Evolutionary conservation across 305 asterid species (phyloP).

Genomic region (Solanum aculeatissimum): DNA sequence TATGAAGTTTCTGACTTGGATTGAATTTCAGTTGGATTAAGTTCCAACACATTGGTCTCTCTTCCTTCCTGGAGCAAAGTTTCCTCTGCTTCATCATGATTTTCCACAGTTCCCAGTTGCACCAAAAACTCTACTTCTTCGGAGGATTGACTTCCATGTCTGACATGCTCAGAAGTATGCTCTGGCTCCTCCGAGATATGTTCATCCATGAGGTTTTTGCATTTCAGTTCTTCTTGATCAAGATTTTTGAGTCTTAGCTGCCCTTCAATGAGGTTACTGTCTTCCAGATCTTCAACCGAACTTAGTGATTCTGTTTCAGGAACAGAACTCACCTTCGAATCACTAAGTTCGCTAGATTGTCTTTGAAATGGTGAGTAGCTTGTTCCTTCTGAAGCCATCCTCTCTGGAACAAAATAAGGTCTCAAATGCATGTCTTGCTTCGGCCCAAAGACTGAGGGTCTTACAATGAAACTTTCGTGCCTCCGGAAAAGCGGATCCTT

Average conservation of each 20-base stretch:
- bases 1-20: slow-evolving; percentile 21
- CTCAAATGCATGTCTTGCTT: slow-evolving; percentile 35
- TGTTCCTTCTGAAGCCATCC: slow-evolving; percentile 33
- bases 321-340: slow-evolving; percentile 57
- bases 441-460: slow-evolving; percentile 57
- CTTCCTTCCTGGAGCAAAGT: slow-evolving; percentile 7
- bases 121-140: slow-evolving; percentile 17
- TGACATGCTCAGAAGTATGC: slow-evolving; percentile 43
- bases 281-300: slow-evolving; percentile 49
- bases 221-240: slow-evolving; percentile 6
- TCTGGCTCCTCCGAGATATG: slow-evolving; percentile 3
- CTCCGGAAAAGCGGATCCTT: slow-evolving; percentile 55
- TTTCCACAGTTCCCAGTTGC: background rate
- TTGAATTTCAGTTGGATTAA: slow-evolving; percentile 12
- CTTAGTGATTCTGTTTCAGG: slow-evolving; percentile 59
- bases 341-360: slow-evolving; percentile 65
- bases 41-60: slow-evolving; percentile 11
- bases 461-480: slow-evolving; percentile 59
- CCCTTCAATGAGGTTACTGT: slow-evolving; percentile 10
- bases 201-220: background rate
- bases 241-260: slow-evolving; percentile 11
- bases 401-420: slow-evolving; percentile 54
- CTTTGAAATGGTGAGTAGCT: slow-evolving; percentile 45
- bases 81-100: slow-evolving; percentile 7
- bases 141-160: slow-evolving; percentile 71